Evolutionary conservation across 2,329 filamentous ascomycete genomes (phyloP), one percentile per base, ranked within the genome.

Genomic region (Penicillium hesseltinei): DNA sequence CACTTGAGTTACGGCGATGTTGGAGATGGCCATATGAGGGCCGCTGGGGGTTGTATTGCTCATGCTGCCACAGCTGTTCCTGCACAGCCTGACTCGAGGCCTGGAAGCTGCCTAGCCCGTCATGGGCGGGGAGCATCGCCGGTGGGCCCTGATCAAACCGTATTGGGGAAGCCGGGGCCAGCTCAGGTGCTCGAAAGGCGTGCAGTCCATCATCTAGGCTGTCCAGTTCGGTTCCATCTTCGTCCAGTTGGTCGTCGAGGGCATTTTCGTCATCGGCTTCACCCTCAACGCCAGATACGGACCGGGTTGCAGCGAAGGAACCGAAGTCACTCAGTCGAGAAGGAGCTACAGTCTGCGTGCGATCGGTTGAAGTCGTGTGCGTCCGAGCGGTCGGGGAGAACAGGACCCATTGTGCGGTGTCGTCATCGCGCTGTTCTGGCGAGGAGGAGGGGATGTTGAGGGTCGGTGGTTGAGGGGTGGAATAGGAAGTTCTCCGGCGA

Each of bases 361-460:
- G 86, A 78, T 78, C 83, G 69, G 74, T 90, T 73, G 73, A 84
- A 46, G 86, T 85, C 38, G 90, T 86, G 58, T 83, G 86, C 44
- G 87, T 90, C 51, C 87, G 82, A 60, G 88, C 87, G 5, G 86
- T 86, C 2, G 91, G 91, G 8, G 92, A 90, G 80, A 99, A 99
- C 63, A 99, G 85, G 54, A 97, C 89, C 94, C 94, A 99, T 83
- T 96, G 93, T 75, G 94, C 89, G 13, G 90, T 88, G 63, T 92
- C 88, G 60, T 90, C 86, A 58, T 86, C 77, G 43, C 77, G 70
- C 21, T 78, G 75, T 62, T 79, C 68, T 9, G 64, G 55, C 9
- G 65, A 55, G n/a, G 68, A 53, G 17, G 68, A 55, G 39, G 69
- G 62, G 38, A 68, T 61, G 38, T 73, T 66, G 25, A 73, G 63